Evolutionary conservation across 345 rosid genomes (phyloP).

Genomic region (Microthlaspi erraticum): DNA sequence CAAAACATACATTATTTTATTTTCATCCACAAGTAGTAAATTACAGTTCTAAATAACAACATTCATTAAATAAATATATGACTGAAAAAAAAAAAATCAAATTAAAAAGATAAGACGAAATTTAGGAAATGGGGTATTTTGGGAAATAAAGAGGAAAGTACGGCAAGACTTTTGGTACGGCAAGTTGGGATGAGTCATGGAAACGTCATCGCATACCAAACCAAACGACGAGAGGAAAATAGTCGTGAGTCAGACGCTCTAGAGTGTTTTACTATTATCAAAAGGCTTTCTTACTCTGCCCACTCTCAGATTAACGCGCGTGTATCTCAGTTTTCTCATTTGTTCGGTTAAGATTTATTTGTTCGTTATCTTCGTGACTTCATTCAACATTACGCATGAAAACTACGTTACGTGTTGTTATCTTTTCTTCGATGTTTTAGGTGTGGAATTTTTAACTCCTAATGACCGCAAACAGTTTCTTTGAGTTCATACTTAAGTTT

Average conservation of each 20-base stretch:
- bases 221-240: conserved; percentile 24
- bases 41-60: too few species aligned
- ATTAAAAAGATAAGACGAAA: neutral
- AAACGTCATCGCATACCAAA: conserved; percentile 41
- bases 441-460: conserved; percentile 30
- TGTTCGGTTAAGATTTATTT: neutral
- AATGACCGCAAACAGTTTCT: neutral
- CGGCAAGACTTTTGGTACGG: conserved; percentile 48
- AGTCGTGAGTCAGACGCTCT: conserved; percentile 51
- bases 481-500: conserved; percentile 28
- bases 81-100: too few species aligned
- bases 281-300: neutral
- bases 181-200: conserved; percentile 39
- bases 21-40: too few species aligned
- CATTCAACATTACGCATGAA: conserved; percentile 36
- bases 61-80: too few species aligned
- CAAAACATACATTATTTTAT: too few species aligned
- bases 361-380: neutral
- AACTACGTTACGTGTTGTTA: conserved; percentile 32
- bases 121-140: conserved; percentile 31
- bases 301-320: too few species aligned
- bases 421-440: conserved; percentile 22
- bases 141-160: conserved; percentile 26
- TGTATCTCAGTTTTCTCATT: neutral
- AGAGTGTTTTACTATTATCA: conserved; percentile 45